Conservation (phyloP, 495 filamentous ascomycete genomes). For the Neurospora terricola region DNA sequence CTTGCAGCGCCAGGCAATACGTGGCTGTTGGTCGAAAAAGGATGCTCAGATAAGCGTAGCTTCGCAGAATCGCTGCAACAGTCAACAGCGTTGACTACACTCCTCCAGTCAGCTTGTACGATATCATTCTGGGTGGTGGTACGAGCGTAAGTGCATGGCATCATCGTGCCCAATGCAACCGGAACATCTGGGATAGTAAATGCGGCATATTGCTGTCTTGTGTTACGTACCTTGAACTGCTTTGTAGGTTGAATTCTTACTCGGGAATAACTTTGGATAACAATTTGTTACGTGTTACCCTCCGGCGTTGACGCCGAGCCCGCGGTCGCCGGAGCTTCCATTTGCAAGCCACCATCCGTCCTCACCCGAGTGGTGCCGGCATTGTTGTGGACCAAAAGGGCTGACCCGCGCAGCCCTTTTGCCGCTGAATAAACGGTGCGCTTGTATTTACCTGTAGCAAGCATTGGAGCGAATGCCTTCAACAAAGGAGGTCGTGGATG, state of each 20-base stretch:
- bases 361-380: not conserved
- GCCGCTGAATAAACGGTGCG: not conserved
- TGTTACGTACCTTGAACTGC: not conserved
- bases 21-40: not conserved
- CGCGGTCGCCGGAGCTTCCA: not conserved
- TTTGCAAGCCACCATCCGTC: not conserved
- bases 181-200: not conserved
- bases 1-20: not conserved
- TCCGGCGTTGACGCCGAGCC: not conserved
- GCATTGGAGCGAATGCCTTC: not conserved
- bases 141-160: not conserved
- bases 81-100: not conserved
- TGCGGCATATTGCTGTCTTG: not conserved
- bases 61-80: not conserved
- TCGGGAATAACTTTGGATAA: not conserved
- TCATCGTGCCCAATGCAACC: not conserved
- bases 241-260: not conserved
- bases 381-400: not conserved
- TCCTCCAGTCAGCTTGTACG: not conserved
- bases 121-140: not conserved
- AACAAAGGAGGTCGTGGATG: not conserved
- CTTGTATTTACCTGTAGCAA: not conserved
- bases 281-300: not conserved
- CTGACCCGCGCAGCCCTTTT: not conserved
- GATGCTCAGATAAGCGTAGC: not conserved